Conservation (phyloP, 1,284 basidiomycete genomes). For the Puccinia sorghi region DNA sequence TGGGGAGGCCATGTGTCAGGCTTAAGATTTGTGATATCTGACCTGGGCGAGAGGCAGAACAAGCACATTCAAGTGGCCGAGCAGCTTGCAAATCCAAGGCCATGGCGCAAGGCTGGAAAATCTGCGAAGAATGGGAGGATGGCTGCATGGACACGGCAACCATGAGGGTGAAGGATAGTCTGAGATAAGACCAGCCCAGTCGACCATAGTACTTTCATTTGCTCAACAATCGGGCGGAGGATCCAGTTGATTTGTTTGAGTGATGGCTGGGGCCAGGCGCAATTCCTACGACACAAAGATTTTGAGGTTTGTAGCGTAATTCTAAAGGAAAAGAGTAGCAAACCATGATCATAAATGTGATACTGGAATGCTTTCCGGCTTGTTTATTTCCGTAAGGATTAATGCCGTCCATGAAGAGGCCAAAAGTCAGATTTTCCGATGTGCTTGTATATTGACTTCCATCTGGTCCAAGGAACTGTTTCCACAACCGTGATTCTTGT, state of each 20-base stretch:
- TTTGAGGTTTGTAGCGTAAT: constrained; percentile 57
- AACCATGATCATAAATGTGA: constrained; percentile 23
- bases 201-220: constrained; percentile 57
- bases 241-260: constrained; percentile 56
- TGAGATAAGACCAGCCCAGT: constrained; percentile 54
- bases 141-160: constrained; percentile 8
- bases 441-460: background rate
- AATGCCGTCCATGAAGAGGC: constrained; percentile 39
- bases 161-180: constrained; percentile 1
- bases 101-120: constrained; percentile 49
- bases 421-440: constrained; percentile 11
- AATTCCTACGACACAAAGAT: constrained; percentile 59
- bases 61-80: constrained; percentile 50
- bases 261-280: constrained; percentile 56
- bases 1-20: constrained; percentile 13
- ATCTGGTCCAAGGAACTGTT: constrained; percentile 1
- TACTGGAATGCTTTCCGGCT: background rate
- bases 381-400: constrained; percentile 28
- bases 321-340: constrained; percentile 53
- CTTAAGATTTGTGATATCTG: constrained; percentile 31
- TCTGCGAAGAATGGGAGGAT: constrained; percentile 43
- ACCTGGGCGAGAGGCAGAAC: constrained; percentile 30
- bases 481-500: constrained; percentile 8
- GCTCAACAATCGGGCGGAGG: constrained; percentile 56
- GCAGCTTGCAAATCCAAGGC: constrained; percentile 45